Percentiles rank a stretch among this genome's conserved stretches.
These are phyloP conservation scores for Naematelia encephala DNA, from an alignment of 768 basidiomycete species.

Conservation along the genomic window DNA sequence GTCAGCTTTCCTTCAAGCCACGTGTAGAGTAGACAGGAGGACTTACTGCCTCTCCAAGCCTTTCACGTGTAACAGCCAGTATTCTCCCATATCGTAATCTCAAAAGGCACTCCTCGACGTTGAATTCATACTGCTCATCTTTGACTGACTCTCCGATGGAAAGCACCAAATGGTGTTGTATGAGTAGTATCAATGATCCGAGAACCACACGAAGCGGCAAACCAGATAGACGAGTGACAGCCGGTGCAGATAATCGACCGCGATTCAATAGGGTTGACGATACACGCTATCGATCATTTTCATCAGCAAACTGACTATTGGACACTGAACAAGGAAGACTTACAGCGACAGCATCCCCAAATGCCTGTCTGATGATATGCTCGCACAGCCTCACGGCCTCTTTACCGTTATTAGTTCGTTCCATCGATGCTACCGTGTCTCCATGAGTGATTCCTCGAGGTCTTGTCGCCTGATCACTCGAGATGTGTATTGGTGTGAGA, in stretches of 20 bases:
- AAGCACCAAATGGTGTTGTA: constrained; percentile 91
- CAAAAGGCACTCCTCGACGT: constrained; percentile 75
- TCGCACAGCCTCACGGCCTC: constrained; percentile 48
- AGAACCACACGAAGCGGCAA: constrained; percentile 67
- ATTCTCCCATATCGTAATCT: constrained; percentile 79
- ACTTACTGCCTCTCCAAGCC: constrained; percentile 69
- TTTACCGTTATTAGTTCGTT: constrained; percentile 31
- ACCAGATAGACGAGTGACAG: constrained; percentile 66
- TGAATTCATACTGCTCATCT: constrained; percentile 64
- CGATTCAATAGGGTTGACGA: constrained; percentile 70
- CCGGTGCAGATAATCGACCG: constrained; percentile 71
- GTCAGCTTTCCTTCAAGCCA: constrained; percentile 8
- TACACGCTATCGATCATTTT: constrained; percentile 60
- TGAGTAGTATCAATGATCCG: constrained; percentile 68
- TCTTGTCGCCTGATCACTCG: neutral
- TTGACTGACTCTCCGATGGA: constrained; percentile 55
- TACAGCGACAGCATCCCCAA: constrained; percentile 45
- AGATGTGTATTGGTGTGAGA: neutral
- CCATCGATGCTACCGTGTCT: neutral
- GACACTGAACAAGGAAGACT: constrained; percentile 14
- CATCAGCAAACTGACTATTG: neutral
- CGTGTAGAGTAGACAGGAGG: neutral
- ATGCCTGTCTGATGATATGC: constrained; percentile 45
- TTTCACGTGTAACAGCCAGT: constrained; percentile 66
- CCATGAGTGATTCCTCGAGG: neutral